phyloP scores from a whole-genome alignment of 2,329 filamentous ascomycete genomes.

The Ilyonectria robusta region DNA sequence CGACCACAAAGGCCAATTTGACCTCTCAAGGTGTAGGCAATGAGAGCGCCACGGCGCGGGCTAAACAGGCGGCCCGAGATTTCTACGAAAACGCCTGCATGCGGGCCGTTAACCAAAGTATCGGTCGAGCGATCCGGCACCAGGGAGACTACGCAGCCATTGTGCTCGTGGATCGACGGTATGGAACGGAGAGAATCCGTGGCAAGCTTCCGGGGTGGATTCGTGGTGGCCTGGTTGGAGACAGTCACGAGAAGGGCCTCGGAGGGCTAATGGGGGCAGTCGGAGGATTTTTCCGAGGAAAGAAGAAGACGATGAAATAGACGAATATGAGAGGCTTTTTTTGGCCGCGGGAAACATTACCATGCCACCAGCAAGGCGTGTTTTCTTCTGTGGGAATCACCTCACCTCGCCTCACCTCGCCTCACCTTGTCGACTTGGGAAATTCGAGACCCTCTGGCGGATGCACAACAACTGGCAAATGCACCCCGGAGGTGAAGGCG shows the following conservation, averaged over 20 bases:
- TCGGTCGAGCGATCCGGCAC: conserved; percentile 93
- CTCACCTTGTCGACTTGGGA: conserved; percentile 4
- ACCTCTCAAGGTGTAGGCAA: conserved; percentile 36
- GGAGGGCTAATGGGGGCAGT: conserved; percentile 72
- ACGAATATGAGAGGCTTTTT: conserved; percentile 5
- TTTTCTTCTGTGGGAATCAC: not conserved
- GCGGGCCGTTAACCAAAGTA: conserved; percentile 96
- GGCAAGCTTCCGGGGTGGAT: conserved; percentile 94
- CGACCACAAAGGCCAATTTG: conserved; percentile 62
- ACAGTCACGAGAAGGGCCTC: conserved; percentile 65
- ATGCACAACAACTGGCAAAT: conserved; percentile 25
- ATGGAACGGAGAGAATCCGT: conserved; percentile 79
- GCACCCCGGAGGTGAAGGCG: conserved; percentile 18
- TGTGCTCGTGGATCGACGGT: conserved; percentile 85
- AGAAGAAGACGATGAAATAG: conserved; percentile 47
- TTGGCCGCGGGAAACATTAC: not conserved
- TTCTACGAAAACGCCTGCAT: conserved; percentile 97
- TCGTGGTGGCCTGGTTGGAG: conserved; percentile 72
- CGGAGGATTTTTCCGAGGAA: conserved; percentile 71
- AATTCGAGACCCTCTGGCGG: conserved; percentile 39
- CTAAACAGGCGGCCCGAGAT: conserved; percentile 76
- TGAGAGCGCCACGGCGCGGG: conserved; percentile 48
- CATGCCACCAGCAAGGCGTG: conserved; percentile 7
- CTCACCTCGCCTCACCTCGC: conserved; percentile 8
- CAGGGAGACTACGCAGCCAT: conserved; percentile 91